Percentiles rank a stretch among this genome's conserved stretches.
Conservation (phyloP, 305 asterid genomes). For the Euphrasia arctica region DNA sequence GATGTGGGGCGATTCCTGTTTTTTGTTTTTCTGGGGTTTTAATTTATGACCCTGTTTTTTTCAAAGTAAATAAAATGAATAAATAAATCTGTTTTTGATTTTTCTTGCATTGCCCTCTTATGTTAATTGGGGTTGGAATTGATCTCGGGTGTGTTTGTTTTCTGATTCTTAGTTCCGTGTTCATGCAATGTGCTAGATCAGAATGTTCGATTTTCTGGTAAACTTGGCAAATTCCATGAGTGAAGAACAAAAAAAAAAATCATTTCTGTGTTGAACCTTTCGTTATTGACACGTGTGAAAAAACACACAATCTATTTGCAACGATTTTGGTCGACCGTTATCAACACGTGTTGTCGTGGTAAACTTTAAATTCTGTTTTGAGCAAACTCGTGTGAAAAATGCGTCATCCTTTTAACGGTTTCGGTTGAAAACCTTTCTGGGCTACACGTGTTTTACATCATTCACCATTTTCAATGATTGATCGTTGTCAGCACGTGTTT, state of each 20-base stretch:
- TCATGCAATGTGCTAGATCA: constrained; percentile 15
- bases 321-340: neutral
- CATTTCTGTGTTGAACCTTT: neutral
- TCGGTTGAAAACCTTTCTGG: neutral
- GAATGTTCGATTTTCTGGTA: neutral
- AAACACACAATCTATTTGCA: neutral
- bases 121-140: constrained; percentile 14
- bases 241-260: neutral
- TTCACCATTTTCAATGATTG: neutral
- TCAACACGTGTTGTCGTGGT: neutral
- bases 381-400: neutral
- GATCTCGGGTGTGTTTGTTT: constrained; percentile 16
- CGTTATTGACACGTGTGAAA: neutral
- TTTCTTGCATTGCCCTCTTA: constrained; percentile 10
- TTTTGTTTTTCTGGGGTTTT: neutral
- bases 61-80: too few relatives aligned
- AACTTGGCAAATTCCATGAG: neutral
- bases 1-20: neutral
- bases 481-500: neutral
- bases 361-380: neutral
- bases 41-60: too few relatives aligned
- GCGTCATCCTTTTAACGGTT: neutral
- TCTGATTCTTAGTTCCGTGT: constrained; percentile 3
- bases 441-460: neutral
- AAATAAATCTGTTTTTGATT: constrained; percentile 1